Percentiles rank a stretch among this genome's conserved stretches.
Conservation (phyloP, 2,329 filamentous ascomycete species). For the Cytospora mali region DNA sequence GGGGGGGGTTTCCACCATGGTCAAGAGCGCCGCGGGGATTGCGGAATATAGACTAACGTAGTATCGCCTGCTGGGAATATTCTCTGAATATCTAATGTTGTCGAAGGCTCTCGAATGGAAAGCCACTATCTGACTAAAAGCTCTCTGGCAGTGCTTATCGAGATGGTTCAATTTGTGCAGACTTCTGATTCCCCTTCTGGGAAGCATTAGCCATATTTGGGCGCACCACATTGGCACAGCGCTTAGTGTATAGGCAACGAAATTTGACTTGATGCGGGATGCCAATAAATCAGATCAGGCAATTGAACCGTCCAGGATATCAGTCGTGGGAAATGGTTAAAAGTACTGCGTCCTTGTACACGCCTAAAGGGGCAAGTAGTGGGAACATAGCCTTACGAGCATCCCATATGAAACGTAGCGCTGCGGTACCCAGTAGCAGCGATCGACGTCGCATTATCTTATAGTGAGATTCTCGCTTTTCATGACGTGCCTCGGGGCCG, state of each 20-base stretch:
- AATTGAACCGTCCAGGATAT: background rate
- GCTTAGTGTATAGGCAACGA: slow-evolving; percentile 10
- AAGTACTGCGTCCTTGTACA: background rate
- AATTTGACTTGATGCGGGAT: background rate
- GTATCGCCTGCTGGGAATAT: background rate
- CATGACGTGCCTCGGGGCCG: background rate
- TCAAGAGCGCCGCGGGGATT: background rate
- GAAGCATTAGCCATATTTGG: background rate
- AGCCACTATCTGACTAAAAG: background rate
- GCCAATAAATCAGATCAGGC: background rate
- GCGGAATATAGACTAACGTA: background rate
- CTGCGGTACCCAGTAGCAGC: background rate
- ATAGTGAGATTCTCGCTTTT: background rate
- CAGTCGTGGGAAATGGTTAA: background rate
- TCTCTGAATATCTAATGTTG: slow-evolving; percentile 10
- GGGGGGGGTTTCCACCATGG: slow-evolving; percentile 6
- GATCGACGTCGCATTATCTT: background rate
- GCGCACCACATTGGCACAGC: background rate
- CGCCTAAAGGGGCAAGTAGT: background rate
- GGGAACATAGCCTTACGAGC: background rate
- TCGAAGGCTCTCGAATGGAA: background rate
- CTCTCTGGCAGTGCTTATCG: background rate
- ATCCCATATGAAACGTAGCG: background rate
- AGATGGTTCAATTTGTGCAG: background rate
- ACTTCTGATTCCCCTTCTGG: background rate